phyloP scores from a whole-genome alignment of 1,139 yeast species.

The Kodamaea alishanica region DNA sequence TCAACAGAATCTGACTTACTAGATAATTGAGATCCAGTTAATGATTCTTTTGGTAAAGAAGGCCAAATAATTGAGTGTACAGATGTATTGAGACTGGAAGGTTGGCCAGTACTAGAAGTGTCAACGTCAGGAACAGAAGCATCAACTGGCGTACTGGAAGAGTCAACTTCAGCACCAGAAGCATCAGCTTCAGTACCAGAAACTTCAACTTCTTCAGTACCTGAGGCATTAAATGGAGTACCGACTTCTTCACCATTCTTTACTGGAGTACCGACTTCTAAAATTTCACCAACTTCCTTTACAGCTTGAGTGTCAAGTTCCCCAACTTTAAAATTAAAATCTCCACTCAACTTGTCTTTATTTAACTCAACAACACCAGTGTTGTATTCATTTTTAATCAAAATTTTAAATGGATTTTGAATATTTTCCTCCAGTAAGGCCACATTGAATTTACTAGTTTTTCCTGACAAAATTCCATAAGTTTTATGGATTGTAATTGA shows the following conservation, averaged over 20 bases:
- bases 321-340: slow-evolving; percentile 5
- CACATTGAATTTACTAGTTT: slow-evolving; percentile 33
- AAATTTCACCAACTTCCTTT: not conserved
- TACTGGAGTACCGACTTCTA: not conserved
- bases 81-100: slow-evolving; percentile 19
- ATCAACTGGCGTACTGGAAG: not conserved
- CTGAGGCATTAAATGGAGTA: not conserved
- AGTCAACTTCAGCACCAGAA: slow-evolving; percentile 7
- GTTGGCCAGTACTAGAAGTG: not conserved
- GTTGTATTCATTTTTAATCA: slow-evolving; percentile 22
- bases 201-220: slow-evolving; percentile 1
- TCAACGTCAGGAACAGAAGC: not conserved
- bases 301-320: slow-evolving; percentile 3
- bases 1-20: slow-evolving; percentile 23
- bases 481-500: slow-evolving; percentile 29
- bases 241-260: no score
- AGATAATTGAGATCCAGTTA: slow-evolving; percentile 8
- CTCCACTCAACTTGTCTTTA: slow-evolving; percentile 25
- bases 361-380: slow-evolving; percentile 26
- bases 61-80: slow-evolving; percentile 36
- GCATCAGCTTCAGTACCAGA: not conserved
- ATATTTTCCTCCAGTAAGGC: slow-evolving; percentile 31
- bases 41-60: slow-evolving; percentile 30
- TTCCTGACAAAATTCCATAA: slow-evolving; percentile 32
- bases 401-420: slow-evolving; percentile 33